Percentiles rank a stretch among this genome's conserved stretches.
phyloP scores from a whole-genome alignment of 352 stramenopile genomes.

The Thalassiosira mediterranea region DNA sequence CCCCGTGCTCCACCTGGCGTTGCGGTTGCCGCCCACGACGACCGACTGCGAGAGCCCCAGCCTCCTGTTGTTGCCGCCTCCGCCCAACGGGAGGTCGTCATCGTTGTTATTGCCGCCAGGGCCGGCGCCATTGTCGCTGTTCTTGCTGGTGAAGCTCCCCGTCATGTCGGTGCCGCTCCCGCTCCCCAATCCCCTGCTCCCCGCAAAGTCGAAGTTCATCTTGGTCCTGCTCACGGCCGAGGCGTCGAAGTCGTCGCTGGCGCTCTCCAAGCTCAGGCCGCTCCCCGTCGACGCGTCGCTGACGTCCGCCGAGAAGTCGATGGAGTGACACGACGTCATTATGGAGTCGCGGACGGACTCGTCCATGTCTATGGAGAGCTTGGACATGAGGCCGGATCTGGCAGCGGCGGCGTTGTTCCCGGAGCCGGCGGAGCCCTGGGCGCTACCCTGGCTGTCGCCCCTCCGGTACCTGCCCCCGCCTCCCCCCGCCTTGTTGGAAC shows the following conservation, averaged over 20 bases:
- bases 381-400: neutral
- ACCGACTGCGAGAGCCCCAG: too few relatives aligned
- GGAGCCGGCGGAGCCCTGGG: neutral
- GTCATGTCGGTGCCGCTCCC: neutral
- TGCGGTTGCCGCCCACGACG: too few relatives aligned
- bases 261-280: too few relatives aligned
- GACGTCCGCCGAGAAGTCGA: constrained; percentile 6
- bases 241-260: constrained; percentile 24
- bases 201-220: constrained; percentile 16
- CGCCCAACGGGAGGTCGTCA: neutral
- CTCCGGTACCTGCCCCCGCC: too few relatives aligned
- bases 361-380: too few relatives aligned
- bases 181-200: neutral
- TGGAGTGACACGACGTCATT: neutral
- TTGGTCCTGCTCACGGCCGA: constrained; percentile 14
- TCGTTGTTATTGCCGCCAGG: neutral
- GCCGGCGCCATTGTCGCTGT: constrained; percentile 1
- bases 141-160: neutral
- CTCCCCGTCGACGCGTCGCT: too few relatives aligned
- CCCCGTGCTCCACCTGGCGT: too few relatives aligned
- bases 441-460: neutral
- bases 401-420: neutral
- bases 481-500: too few relatives aligned
- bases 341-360: constrained; percentile 1
- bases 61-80: too few relatives aligned